Evolutionary conservation across 345 rosid genomes (phyloP).

Genomic region (Viola odorata): DNA sequence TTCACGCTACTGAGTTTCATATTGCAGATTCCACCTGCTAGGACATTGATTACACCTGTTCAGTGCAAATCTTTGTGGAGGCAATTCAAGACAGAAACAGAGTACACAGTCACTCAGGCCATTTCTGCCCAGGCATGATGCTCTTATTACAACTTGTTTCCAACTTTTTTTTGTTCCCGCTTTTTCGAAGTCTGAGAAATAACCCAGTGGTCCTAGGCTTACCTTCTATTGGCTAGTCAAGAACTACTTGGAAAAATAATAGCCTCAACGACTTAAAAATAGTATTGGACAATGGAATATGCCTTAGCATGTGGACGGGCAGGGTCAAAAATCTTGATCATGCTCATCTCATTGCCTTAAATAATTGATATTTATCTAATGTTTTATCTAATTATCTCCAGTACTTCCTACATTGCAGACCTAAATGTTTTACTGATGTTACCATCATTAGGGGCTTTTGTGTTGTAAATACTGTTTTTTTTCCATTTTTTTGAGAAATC

Average conservation of each 20-base stretch:
- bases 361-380: background rate
- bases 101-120: conserved; percentile 90
- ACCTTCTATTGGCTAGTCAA: no score
- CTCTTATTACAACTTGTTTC: conserved; percentile 1
- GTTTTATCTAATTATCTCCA: no score
- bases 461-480: background rate
- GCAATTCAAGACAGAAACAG: conserved; percentile 93
- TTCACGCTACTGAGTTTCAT: background rate
- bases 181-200: background rate
- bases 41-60: conserved; percentile 92
- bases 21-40: conserved; percentile 60
- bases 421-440: background rate
- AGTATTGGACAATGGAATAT: background rate
- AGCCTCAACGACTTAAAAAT: no score
- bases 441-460: background rate
- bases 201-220: background rate
- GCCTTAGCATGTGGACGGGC: background rate
- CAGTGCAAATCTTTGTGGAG: conserved; percentile 98
- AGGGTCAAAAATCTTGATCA: background rate
- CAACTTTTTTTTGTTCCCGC: background rate
- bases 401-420: background rate
- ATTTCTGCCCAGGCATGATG: conserved; percentile 88
- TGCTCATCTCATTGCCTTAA: background rate
- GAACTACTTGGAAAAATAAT: no score
- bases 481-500: background rate